A percentile compares a stretch with the other conserved stretches of the same genome.
These are phyloP conservation scores for Blumeria graminis DNA, from an alignment of 2,329 filamentous ascomycete species.

Conservation along the genomic window DNA sequence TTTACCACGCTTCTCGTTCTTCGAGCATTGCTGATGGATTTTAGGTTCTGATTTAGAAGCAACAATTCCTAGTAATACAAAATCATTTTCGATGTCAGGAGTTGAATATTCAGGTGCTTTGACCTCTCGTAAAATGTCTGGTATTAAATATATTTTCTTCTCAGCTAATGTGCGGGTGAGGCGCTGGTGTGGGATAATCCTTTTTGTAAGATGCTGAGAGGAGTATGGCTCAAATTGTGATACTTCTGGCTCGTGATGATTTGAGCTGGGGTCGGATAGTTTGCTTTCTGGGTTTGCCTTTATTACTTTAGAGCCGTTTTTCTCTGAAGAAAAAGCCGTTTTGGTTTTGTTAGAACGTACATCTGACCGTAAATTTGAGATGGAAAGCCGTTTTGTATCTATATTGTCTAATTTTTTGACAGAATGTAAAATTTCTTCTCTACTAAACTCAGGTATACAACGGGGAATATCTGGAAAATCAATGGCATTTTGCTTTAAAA, in stretches of 20 bases:
- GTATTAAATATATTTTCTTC: conserved; percentile 55
- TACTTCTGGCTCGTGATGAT: conserved; percentile 21
- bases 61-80: conserved; percentile 71
- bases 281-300: conserved; percentile 2
- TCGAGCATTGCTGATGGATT: conserved; percentile 24
- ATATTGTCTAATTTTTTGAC: conserved; percentile 12
- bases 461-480: conserved; percentile 26
- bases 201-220: conserved; percentile 55
- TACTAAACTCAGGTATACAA: conserved; percentile 29
- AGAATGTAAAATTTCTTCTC: conserved; percentile 31
- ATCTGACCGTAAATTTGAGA: conserved; percentile 2
- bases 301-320: conserved; percentile 3
- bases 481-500: conserved; percentile 31
- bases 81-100: conserved; percentile 64
- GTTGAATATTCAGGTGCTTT: conserved; percentile 64
- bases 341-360: conserved; percentile 8
- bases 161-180: conserved; percentile 54
- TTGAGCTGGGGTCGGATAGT: neutral
- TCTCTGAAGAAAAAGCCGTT: conserved; percentile 6
- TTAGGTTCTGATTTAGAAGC: conserved; percentile 71
- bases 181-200: conserved; percentile 59
- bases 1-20: conserved; percentile 36
- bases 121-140: conserved; percentile 57
- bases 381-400: conserved; percentile 18
- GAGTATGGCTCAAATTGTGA: conserved; percentile 71